A percentile compares a stretch with the other conserved stretches of the same genome.
Conservation (phyloP, 371 early-diverging fungal genomes). For the Thermomucor indicae-seudaticae region DNA sequence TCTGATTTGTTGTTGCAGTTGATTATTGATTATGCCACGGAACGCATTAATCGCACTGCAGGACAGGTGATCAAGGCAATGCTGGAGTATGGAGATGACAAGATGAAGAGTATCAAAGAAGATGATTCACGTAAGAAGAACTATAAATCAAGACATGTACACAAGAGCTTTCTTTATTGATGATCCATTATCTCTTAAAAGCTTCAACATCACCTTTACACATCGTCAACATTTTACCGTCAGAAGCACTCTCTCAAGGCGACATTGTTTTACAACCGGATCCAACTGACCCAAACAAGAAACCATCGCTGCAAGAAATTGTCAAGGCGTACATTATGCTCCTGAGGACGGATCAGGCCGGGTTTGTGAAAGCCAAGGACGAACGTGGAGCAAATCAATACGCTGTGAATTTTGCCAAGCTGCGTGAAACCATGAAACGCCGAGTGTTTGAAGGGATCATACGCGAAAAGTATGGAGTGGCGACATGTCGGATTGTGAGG, state of each 20-base stretch:
- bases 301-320: constrained; percentile 41
- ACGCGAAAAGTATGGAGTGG: constrained; percentile 71
- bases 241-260: constrained; percentile 41
- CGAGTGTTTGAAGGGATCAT: constrained; percentile 65
- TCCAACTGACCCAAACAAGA: constrained; percentile 38
- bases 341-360: constrained; percentile 58
- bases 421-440: constrained; percentile 57
- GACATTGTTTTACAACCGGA: constrained; percentile 55
- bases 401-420: constrained; percentile 58
- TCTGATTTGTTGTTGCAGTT: constrained; percentile 21
- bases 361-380: constrained; percentile 67
- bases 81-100: constrained; percentile 43
- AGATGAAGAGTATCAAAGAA: constrained; percentile 46
- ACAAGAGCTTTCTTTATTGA: neutral
- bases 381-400: constrained; percentile 75
- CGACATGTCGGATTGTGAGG: constrained; percentile 68
- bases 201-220: constrained; percentile 54
- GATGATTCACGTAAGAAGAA: constrained; percentile 50
- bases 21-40: constrained; percentile 61
- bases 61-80: constrained; percentile 60
- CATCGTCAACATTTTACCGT: constrained; percentile 50
- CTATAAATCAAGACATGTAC: neutral
- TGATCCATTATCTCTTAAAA: constrained; percentile 5
- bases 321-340: constrained; percentile 64
- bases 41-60: constrained; percentile 65